Evolutionary conservation across 1,284 basidiomycete species (phyloP), one percentile per base, ranked within the genome.

Genomic region (Jaminaea rosea): DNA sequence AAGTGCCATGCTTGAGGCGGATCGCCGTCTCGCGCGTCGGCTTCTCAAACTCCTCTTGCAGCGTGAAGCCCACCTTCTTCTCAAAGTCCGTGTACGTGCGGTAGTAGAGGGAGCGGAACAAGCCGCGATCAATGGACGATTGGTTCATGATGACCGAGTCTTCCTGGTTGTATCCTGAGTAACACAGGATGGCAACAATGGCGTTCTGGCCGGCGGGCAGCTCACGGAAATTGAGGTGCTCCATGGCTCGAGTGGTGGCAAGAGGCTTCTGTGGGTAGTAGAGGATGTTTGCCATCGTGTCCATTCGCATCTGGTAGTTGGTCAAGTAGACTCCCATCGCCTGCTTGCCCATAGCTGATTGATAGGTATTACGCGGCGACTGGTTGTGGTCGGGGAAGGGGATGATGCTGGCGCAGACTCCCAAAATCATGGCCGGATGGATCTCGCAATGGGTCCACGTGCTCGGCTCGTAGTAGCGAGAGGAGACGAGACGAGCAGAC

Each of bases 141-240:
- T 99, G 93, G 76, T 98, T 98, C 93, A 98, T 96, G 76, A 99
- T 98, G 76, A 99, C 93, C 61, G 94, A 98, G 81, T 98, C 94
- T 84, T 98, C 94, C 77, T 98, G 94, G 76, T 99, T 98, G 78
- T 98, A 99, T 28, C 93, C 93, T 64, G 91, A 96, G 77, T 98
- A 98, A 72, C 92, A 97, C 47, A 98, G 79, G 73, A 99, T 98
- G 3, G 94, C 93, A 44, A 99, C 92, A 59, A 97, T 91, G 44
- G 92, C 91, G 73, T 99, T 98, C 76, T 96, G 91, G 17, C 93
- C 94, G 11, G 93, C 93, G 27, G 93, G 93, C 42, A 99, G 81
- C 73, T 98, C 92, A 65, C 91, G 83, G 84, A 98, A 99, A 69
- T 88, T 88, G 58, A 98, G 82, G 70, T 96, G 96, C 76, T 97